These are phyloP conservation scores for Eremomyces bilateralis DNA, from an alignment of 495 filamentous ascomycete species.

Conservation along the genomic window DNA sequence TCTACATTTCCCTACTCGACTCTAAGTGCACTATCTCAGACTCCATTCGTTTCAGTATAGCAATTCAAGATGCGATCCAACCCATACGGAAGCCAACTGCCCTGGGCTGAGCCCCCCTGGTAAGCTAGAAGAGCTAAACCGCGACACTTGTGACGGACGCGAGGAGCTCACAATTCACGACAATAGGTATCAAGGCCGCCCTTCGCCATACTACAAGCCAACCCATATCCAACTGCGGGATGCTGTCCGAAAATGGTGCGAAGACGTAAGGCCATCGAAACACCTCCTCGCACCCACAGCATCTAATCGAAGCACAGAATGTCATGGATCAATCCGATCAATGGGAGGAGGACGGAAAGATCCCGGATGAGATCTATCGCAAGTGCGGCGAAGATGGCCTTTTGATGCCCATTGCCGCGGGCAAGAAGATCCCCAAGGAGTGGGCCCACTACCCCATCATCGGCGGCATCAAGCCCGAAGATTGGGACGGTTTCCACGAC, in stretches of 20 bases:
- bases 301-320: neutral
- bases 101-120: too few species aligned
- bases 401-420: conserved; percentile 8
- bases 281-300: neutral
- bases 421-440: conserved; percentile 7
- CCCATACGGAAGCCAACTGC: too few species aligned
- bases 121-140: too few species aligned
- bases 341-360: conserved; percentile 8
- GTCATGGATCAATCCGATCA: conserved; percentile 4
- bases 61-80: too few species aligned
- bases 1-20: too few species aligned
- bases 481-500: neutral
- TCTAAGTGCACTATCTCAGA: too few species aligned
- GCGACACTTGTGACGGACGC: too few species aligned
- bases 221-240: conserved; percentile 8
- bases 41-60: too few species aligned
- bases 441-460: conserved; percentile 9
- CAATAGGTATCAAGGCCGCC: too few species aligned
- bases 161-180: too few species aligned
- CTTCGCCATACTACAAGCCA: conserved; percentile 12
- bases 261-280: conserved; percentile 4
- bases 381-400: conserved; percentile 10
- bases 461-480: conserved; percentile 14
- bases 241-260: conserved; percentile 10
- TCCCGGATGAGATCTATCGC: conserved; percentile 6